Evolutionary conservation across 306 rosid species (phyloP), one percentile per base, ranked within the genome.

Genomic region (Lathyrus tuberosus): DNA sequence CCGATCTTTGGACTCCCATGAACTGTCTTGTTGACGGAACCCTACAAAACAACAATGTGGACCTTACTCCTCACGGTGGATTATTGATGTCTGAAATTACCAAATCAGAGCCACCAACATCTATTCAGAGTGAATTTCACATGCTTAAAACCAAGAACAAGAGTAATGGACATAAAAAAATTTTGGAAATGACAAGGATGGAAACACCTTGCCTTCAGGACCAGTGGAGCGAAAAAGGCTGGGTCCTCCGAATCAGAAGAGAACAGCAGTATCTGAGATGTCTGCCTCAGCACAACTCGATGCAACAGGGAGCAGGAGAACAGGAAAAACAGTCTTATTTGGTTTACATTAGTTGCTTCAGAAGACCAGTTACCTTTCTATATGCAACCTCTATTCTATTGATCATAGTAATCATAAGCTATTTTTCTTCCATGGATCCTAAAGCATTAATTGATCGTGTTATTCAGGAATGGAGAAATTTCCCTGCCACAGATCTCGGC

Each of bases 1-100:
- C 72, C 35, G 98, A 94, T 83, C 87, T 94, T 63, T 94, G 99
- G 99, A 91, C 95, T 9, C 99, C 99, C 11, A 22, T 91, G 82
- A 88, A 88, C 84, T 94, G 99, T 79, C 97, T 94, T 37, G 96
- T 94, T 52, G 99, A n/a, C n/a, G n/a, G n/a, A n/a, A n/a, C n/a
- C n/a, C n/a, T n/a, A n/a, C n/a, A n/a, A n/a, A n/a, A n/a, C n/a
- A n/a, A n/a, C n/a, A n/a, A n/a, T n/a, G n/a, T n/a, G n/a, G n/a
- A n/a, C n/a, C n/a, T n/a, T n/a, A 78, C 83, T 79, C 76, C 79
- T 59, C 85, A 33, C 41, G 80, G 72, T 62, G 93, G 84, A 57
- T 28, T 61, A 15, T 71, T 64, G 71, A 81, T 69, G 70, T 68
- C 80, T 74, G 90, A 84, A 75, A 68, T n/a, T 59, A 78, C 78